Conservation (phyloP, 139 green algal genomes). For the Mesotaenium endlicherianum region DNA sequence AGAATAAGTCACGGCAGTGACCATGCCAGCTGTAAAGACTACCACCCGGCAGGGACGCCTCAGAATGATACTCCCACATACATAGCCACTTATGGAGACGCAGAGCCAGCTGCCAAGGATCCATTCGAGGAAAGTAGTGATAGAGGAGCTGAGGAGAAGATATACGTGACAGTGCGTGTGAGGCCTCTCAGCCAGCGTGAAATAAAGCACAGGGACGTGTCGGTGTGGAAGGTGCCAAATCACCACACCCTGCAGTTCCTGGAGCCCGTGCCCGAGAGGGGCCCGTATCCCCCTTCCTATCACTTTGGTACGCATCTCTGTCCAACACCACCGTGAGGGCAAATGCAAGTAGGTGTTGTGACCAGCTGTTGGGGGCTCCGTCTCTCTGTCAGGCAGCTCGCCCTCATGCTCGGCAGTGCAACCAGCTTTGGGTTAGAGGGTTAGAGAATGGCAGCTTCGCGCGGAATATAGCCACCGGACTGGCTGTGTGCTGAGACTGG, state of each 20-base stretch:
- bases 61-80: no score
- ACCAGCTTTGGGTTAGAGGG: no score
- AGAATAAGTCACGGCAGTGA: no score
- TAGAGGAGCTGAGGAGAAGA: conserved; percentile 42
- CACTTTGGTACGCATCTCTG: conserved; percentile 32
- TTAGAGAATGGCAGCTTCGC: no score
- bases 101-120: no score
- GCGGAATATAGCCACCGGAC: no score
- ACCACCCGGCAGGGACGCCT: no score
- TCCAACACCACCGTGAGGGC: no score
- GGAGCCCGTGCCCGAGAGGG: conserved; percentile 20
- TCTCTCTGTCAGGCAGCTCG: neutral
- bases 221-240: conserved; percentile 14
- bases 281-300: conserved; percentile 33
- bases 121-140: neutral
- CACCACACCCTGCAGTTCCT: conserved; percentile 27
- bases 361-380: neutral
- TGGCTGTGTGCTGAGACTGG: no score
- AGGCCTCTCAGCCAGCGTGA: conserved; percentile 32
- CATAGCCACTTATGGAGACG: no score
- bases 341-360: neutral
- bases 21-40: no score
- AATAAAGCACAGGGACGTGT: neutral
- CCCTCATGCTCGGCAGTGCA: neutral
- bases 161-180: conserved; percentile 40